These are phyloP conservation scores for Zea mays DNA, from an alignment of 176 grass and related monocot genomes.

Conservation along the genomic window DNA sequence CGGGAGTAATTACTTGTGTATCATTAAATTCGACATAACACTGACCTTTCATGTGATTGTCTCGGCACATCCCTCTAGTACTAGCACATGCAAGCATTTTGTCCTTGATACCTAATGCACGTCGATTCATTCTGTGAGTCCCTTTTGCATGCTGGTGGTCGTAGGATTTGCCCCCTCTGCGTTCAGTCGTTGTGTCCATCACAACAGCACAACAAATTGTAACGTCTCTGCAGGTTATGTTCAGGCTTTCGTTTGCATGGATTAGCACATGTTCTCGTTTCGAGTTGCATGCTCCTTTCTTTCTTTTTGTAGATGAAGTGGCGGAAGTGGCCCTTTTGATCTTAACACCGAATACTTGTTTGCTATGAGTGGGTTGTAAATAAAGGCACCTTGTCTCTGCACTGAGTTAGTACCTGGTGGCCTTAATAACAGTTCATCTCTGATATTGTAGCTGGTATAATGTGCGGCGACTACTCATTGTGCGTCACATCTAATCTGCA, in stretches of 20 bases:
- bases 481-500: background rate
- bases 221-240: constrained; percentile 39
- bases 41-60: constrained; percentile 23
- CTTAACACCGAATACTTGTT: background rate
- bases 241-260: constrained; percentile 26
- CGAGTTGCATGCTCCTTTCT: constrained; percentile 41
- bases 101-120: constrained; percentile 35
- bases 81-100: constrained; percentile 24
- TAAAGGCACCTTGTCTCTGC: constrained; percentile 16
- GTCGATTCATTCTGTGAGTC: constrained; percentile 28
- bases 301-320: constrained; percentile 9
- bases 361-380: background rate
- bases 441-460: background rate
- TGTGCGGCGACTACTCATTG: background rate
- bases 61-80: constrained; percentile 28
- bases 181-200: constrained; percentile 19
- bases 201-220: constrained; percentile 3
- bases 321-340: background rate
- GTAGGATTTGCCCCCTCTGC: constrained; percentile 18
- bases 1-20: constrained; percentile 4
- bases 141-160: constrained; percentile 35
- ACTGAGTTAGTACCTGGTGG: too few relatives aligned
- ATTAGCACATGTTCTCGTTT: constrained; percentile 26
- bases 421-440: background rate
- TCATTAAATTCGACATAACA: constrained; percentile 13